Evolutionary conservation across 2,329 filamentous ascomycete genomes (phyloP).

Genomic region (Arthroderma sp.): DNA sequence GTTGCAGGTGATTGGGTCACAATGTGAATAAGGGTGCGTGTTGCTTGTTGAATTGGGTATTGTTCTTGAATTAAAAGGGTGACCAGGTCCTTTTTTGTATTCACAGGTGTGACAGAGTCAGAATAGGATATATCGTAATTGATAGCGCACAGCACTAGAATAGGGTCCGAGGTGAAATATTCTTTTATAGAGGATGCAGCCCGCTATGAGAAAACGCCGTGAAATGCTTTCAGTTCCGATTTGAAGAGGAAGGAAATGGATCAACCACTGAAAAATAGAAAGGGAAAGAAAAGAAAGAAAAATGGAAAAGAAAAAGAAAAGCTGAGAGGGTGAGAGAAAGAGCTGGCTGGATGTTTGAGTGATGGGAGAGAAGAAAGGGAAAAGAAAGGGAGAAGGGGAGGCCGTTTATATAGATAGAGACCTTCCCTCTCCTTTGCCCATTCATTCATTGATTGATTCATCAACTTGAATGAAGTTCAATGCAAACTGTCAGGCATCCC

Average conservation of each 20-base stretch:
- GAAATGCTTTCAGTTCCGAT: background rate
- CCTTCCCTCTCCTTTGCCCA: background rate
- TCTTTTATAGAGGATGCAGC: no score
- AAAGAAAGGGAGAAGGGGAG: background rate
- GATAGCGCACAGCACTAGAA: no score
- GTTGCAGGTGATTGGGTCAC: no score
- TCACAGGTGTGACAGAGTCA: no score
- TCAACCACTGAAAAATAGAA: background rate
- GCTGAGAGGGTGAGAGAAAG: background rate
- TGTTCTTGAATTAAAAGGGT: no score
- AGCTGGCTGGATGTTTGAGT: background rate
- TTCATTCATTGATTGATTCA: background rate
- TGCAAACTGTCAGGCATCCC: no score
- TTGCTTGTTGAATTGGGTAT: no score
- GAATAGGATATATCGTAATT: no score
- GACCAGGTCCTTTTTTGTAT: no score
- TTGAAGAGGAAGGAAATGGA: slow-evolving; percentile 1
- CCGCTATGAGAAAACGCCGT: no score
- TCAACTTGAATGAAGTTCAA: background rate
- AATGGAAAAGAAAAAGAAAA: slow-evolving; percentile 6
- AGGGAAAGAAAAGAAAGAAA: slow-evolving; percentile 2
- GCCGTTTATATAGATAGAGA: slow-evolving; percentile 1
- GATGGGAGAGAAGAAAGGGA: slow-evolving; percentile 2
- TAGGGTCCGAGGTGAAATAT: no score
- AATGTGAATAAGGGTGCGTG: no score